Evolutionary conservation across 805 yeast species (phyloP), one percentile per base, ranked within the genome.

Genomic region (Teunomyces atbi): DNA sequence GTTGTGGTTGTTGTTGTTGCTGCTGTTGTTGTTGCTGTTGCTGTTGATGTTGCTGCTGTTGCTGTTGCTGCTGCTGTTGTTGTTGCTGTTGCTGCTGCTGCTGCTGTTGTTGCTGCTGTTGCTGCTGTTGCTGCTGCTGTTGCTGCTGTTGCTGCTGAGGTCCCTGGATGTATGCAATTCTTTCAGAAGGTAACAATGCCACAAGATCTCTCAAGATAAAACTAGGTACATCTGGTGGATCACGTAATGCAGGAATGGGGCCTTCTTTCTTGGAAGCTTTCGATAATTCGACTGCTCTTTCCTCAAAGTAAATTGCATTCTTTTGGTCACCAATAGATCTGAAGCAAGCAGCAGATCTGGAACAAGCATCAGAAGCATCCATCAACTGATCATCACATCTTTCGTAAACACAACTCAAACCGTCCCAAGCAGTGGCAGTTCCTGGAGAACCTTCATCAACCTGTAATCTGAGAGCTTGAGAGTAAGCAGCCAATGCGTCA

Each of bases 401-500:
- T 53, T 81, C 85, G 56, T 82, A 81, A 6, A 81, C 85, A 59
- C 83, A 78, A 30, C 79, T 69, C 36, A 82, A 59, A 1, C 86
- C 86, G 54, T 81, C 84, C 86, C 86, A 82, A 1, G 85, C 84
- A 11, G 80, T 68, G 1, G 83, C 85, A 4, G 77, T 68, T 1
- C 74, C 72, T 1, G 69, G 68, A 6, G 74, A 66, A 8, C 69
- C 69, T 39, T 76, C 80, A 41, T 76, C 79, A 35, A 69, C 65
- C 51, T 76, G 77, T 8, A 81, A 58, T 39, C 81, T 67, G 15
- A 82, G 73, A 2, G 86, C 87, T 58, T 82, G 86, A 0, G 86
- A 77, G 56, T 80, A 83, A 2, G 88, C 87, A 5, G 83, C 81
- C 42, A 83, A 65, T 0, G 89, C 83, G 56, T 83, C 89, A 3